Conservation (phyloP, 2,329 filamentous ascomycete species). For the Fonsecaea pugnacius region DNA sequence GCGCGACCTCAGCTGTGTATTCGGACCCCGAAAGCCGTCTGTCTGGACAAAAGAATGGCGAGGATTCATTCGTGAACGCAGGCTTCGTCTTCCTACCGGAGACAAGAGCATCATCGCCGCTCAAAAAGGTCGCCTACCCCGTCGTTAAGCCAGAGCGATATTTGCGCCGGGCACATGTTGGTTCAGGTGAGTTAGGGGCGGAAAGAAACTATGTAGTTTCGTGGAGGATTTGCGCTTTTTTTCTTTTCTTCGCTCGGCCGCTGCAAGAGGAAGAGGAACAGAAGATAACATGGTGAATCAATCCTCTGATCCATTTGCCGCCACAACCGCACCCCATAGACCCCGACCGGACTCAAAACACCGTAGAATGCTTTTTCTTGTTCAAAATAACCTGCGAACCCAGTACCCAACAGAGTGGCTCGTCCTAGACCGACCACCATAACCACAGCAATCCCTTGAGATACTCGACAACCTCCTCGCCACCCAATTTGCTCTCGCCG, state of each 20-base stretch:
- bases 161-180: no score
- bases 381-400: background rate
- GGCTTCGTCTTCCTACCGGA: background rate
- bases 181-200: no score
- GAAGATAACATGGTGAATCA: no score
- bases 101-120: background rate
- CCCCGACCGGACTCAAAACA: background rate
- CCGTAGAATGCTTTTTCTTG: conserved; percentile 10
- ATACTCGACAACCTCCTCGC: conserved; percentile 95
- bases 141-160: no score
- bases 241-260: no score
- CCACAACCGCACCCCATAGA: no score
- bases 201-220: no score
- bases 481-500: conserved; percentile 91
- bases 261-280: no score
- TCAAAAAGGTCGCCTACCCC: no score
- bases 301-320: no score
- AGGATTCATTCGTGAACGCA: background rate
- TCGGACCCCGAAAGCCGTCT: background rate
- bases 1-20: background rate
- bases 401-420: background rate
- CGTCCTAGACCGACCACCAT: conserved; percentile 72
- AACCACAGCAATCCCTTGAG: conserved; percentile 79
- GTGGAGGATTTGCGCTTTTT: no score
- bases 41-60: background rate